phyloP scores from a whole-genome alignment of 164 flowering plant species.

The Aristolochia californica region DNA sequence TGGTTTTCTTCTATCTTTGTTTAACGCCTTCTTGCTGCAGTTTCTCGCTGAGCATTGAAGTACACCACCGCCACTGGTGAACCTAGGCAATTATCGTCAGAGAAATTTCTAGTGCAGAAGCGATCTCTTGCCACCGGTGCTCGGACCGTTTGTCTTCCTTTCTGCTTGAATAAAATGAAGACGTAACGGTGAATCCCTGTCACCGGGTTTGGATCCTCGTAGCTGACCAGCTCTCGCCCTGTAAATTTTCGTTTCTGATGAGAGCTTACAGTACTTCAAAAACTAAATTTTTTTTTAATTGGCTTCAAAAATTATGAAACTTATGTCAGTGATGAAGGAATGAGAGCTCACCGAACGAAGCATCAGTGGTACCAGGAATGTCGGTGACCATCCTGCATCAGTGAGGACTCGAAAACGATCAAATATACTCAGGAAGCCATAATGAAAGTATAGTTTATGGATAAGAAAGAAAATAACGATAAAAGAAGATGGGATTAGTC shows the following conservation, averaged over 20 bases:
- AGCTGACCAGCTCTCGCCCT: conserved; percentile 62
- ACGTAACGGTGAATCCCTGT: conserved; percentile 81
- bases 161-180: conserved; percentile 63
- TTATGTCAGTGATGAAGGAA: not conserved
- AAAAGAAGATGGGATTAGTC: not conserved
- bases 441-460: not conserved
- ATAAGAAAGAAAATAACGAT: not conserved
- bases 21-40: conserved; percentile 55
- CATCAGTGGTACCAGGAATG: conserved; percentile 84
- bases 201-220: conserved; percentile 53
- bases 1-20: too few species aligned
- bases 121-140: conserved; percentile 52
- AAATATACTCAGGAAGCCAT: not conserved
- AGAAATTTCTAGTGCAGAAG: conserved; percentile 59
- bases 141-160: conserved; percentile 24
- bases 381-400: conserved; percentile 66
- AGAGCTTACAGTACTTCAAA: not conserved
- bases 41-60: conserved; percentile 82
- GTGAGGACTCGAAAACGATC: not conserved
- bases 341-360: conserved; percentile 52
- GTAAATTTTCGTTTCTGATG: not conserved
- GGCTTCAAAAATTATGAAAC: not conserved
- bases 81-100: conserved; percentile 56
- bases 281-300: not conserved
- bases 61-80: conserved; percentile 78